phyloP scores from a whole-genome alignment of 768 basidiomycete species.

The Serendipita vermifera region DNA sequence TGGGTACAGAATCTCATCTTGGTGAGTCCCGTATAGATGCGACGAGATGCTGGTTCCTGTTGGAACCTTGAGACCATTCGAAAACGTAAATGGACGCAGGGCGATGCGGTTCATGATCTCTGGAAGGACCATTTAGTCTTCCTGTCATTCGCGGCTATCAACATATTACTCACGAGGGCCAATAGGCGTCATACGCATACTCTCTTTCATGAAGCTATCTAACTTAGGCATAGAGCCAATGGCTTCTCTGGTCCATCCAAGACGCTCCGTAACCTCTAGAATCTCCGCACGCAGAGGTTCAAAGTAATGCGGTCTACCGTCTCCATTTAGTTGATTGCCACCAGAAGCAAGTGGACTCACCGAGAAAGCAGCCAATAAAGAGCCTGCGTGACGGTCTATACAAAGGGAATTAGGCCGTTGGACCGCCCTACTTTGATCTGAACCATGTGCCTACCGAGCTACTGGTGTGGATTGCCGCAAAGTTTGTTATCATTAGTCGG shows the following conservation, averaged over 20 bases:
- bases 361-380: neutral
- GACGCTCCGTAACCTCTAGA: slow-evolving; percentile 20
- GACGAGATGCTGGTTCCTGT: slow-evolving; percentile 18
- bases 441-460: neutral
- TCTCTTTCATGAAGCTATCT: slow-evolving; percentile 28
- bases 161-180: slow-evolving; percentile 18
- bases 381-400: slow-evolving; percentile 1
- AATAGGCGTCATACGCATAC: slow-evolving; percentile 19
- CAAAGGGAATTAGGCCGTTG: too few species aligned
- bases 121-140: too few species aligned
- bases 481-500: slow-evolving; percentile 29
- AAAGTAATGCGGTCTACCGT: slow-evolving; percentile 22
- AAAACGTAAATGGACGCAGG: slow-evolving; percentile 25
- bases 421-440: neutral
- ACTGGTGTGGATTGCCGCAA: slow-evolving; percentile 32
- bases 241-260: slow-evolving; percentile 21
- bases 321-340: too few species aligned
- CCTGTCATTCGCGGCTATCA: neutral
- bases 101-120: slow-evolving; percentile 22
- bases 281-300: slow-evolving; percentile 32
- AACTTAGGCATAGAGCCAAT: slow-evolving; percentile 24
- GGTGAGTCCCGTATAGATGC: slow-evolving; percentile 1
- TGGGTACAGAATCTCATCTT: slow-evolving; percentile 10
- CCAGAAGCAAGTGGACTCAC: too few species aligned
- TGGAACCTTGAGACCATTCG: slow-evolving; percentile 24